Conservation (phyloP, 78 protist genomes). For the Tieghemostelium lacteum region DNA sequence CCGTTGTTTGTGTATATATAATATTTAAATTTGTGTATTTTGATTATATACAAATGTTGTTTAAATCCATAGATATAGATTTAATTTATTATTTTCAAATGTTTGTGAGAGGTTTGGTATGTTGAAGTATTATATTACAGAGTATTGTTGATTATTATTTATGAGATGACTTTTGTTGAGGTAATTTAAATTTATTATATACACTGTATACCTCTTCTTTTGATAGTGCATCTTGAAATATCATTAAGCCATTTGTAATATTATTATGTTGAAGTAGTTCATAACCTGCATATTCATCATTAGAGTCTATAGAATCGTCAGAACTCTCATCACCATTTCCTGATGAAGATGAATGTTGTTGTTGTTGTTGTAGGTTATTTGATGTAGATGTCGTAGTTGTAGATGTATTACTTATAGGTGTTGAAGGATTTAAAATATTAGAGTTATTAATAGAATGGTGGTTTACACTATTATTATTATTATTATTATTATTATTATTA, state of each 20-base stretch:
- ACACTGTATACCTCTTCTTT: slow-evolving; percentile 36
- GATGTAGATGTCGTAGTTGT: neutral
- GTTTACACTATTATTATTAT: neutral
- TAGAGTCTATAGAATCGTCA: slow-evolving; percentile 56
- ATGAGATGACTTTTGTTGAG: neutral
- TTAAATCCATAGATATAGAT: too few species aligned
- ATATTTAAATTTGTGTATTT: neutral
- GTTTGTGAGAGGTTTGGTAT: neutral
- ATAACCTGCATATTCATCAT: slow-evolving; percentile 14
- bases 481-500: neutral
- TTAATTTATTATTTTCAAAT: slow-evolving; percentile 1
- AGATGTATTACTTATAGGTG: neutral
- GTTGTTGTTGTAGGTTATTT: neutral
- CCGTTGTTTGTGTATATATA: too few species aligned
- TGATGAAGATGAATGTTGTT: slow-evolving; percentile 15
- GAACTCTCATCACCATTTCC: slow-evolving; percentile 7
- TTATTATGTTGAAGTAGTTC: slow-evolving; percentile 67
- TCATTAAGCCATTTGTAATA: slow-evolving; percentile 65
- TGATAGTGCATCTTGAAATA: slow-evolving; percentile 36
- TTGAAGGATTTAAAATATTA: neutral
- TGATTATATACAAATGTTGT: too few species aligned
- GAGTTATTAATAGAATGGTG: neutral
- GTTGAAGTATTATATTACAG: too few species aligned
- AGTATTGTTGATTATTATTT: neutral
- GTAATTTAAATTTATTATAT: slow-evolving; percentile 59